Evolutionary conservation across 371 early-diverging fungal species (phyloP).

Genomic region (Chytridium lagenaria): DNA sequence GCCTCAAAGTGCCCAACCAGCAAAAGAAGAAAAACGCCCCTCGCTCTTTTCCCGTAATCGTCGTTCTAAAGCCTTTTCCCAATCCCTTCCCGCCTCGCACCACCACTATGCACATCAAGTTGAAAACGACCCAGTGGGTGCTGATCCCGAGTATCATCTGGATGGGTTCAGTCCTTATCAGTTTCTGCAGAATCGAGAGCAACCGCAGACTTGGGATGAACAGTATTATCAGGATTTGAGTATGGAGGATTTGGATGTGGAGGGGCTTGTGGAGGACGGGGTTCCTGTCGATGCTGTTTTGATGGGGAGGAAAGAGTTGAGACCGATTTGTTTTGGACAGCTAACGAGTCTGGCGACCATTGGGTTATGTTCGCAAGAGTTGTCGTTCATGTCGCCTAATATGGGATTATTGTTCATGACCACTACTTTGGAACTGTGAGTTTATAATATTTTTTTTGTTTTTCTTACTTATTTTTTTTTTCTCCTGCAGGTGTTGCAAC

Average conservation of each 20-base stretch:
- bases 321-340: neutral
- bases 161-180: too few relatives aligned
- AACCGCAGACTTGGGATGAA: too few relatives aligned
- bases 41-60: too few relatives aligned
- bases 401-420: constrained; percentile 50
- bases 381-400: constrained; percentile 46
- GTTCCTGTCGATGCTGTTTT: neutral
- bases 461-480: constrained; percentile 10
- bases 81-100: too few relatives aligned
- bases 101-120: too few relatives aligned
- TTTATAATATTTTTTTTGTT: neutral
- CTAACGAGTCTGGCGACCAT: constrained; percentile 20
- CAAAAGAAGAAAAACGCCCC: too few relatives aligned
- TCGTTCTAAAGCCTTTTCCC: too few relatives aligned
- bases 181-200: too few relatives aligned
- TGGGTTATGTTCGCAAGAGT: constrained; percentile 42
- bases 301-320: neutral
- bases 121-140: too few relatives aligned
- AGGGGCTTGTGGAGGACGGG: neutral
- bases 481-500: constrained; percentile 54
- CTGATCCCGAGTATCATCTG: too few relatives aligned
- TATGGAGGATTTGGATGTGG: neutral
- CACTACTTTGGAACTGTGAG: constrained; percentile 52
- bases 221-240: neutral
- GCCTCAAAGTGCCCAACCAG: too few relatives aligned